These are phyloP conservation scores for Termitomyces eurrhizus DNA, from an alignment of 768 basidiomycete genomes.

Conservation along the genomic window DNA sequence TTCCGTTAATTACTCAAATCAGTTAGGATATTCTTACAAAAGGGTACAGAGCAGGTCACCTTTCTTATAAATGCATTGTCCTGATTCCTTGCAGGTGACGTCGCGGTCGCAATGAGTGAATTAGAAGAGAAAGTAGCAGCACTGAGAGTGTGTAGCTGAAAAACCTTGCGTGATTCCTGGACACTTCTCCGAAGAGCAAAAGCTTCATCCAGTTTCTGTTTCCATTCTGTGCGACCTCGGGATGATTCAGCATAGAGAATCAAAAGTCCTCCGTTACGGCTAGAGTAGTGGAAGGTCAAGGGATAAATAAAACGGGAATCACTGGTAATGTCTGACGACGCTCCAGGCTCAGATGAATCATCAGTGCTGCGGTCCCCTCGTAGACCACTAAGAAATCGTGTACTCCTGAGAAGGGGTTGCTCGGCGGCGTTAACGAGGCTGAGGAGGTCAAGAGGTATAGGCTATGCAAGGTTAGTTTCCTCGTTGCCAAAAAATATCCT, in stretches of 20 bases:
- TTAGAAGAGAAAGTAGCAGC: conserved; percentile 82
- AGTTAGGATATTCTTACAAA: conserved; percentile 49
- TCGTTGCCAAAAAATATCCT: background rate
- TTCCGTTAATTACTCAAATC: background rate
- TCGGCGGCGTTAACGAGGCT: conserved; percentile 82
- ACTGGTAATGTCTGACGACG: conserved; percentile 16
- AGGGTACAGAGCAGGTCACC: conserved; percentile 93
- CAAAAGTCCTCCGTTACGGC: conserved; percentile 79
- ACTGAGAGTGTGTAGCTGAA: conserved; percentile 86
- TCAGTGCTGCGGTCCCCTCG: conserved; percentile 29
- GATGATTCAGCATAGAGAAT: conserved; percentile 82
- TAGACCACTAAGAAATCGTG: conserved; percentile 65
- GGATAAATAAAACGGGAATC: conserved; percentile 84
- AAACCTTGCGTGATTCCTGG: conserved; percentile 90
- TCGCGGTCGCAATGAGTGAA: conserved; percentile 40
- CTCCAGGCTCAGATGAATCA: conserved; percentile 20
- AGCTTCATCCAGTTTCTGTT: conserved; percentile 84
- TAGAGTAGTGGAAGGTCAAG: conserved; percentile 57
- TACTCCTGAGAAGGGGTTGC: conserved; percentile 66
- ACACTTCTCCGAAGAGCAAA: conserved; percentile 78
- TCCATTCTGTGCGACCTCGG: conserved; percentile 79
- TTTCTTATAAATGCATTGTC: conserved; percentile 70
- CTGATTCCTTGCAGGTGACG: conserved; percentile 51
- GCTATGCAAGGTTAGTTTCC: conserved; percentile 41
- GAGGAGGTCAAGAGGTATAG: conserved; percentile 88